phyloP scores from a whole-genome alignment of 2,329 filamentous ascomycete species.

The Fusarium sacchari region DNA sequence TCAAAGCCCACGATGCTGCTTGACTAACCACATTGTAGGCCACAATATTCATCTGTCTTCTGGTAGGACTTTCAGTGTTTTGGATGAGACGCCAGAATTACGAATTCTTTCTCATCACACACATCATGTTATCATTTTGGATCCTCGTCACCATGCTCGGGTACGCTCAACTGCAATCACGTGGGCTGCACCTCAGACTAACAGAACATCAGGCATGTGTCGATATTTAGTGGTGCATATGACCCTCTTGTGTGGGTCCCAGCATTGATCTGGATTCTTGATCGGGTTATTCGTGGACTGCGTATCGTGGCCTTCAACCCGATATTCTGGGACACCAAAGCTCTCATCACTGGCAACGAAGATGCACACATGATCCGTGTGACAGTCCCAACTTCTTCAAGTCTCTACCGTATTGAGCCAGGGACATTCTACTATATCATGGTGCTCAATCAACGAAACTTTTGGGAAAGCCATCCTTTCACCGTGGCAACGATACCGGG shows the following conservation, averaged over 20 bases:
- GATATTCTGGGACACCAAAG: background rate
- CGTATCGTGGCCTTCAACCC: background rate
- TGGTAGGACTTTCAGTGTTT: conserved; percentile 60
- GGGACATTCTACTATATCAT: conserved; percentile 60
- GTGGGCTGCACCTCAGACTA: background rate
- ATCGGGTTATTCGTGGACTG: background rate
- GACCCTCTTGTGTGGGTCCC: conserved; percentile 45
- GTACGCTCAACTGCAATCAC: conserved; percentile 45
- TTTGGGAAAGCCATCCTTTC: conserved; percentile 63
- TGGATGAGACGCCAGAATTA: conserved; percentile 62
- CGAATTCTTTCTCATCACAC: conserved; percentile 59
- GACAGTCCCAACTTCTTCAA: conserved; percentile 47
- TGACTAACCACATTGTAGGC: conserved; percentile 43
- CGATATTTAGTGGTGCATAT: conserved; percentile 61
- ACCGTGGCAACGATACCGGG: conserved; percentile 52
- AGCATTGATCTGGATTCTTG: background rate
- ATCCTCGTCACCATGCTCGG: conserved; percentile 62
- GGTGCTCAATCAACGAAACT: conserved; percentile 49
- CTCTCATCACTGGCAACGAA: background rate
- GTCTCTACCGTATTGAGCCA: conserved; percentile 46
- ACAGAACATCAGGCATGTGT: conserved; percentile 52
- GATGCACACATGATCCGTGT: conserved; percentile 55
- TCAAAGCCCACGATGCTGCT: rapidly evolving
- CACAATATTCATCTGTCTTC: conserved; percentile 55
- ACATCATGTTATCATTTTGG: conserved; percentile 62